A percentile compares a stretch with the other conserved stretches of the same genome.
Evolutionary conservation across 768 basidiomycete species (phyloP).

Genomic region (Arthromyces matolae): DNA sequence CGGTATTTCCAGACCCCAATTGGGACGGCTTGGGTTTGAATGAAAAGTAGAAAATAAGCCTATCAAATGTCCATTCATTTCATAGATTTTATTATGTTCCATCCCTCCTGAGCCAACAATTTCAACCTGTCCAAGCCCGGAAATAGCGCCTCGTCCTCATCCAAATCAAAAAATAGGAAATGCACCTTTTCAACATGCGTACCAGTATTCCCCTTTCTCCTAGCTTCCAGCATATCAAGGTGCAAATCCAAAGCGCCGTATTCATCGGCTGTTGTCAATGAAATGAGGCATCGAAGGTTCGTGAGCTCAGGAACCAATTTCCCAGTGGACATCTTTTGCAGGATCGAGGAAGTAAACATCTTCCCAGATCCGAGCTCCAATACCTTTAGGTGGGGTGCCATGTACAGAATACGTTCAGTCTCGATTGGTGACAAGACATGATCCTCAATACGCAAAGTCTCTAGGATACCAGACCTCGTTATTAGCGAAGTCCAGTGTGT

Average conservation of each 20-base stretch:
- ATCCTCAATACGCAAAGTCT: constrained; percentile 2
- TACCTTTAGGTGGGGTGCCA: background rate
- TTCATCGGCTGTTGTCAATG: background rate
- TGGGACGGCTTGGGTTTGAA: too few species aligned
- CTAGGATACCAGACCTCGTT: background rate
- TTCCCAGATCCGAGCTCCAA: constrained; percentile 2
- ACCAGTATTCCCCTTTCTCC: background rate
- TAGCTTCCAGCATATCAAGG: constrained; percentile 5
- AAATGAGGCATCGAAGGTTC: constrained; percentile 3
- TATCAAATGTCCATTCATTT: too few species aligned
- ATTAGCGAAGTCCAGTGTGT: background rate
- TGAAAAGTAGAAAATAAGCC: too few species aligned
- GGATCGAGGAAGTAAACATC: constrained; percentile 2
- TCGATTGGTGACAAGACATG: background rate
- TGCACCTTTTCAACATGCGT: constrained; percentile 1
- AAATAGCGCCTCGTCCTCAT: background rate
- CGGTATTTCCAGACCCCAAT: background rate
- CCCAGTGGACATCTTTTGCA: constrained; percentile 1
- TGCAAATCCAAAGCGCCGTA: constrained; percentile 4
- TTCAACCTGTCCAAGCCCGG: background rate
- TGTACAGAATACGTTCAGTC: background rate
- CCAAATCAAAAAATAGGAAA: background rate
- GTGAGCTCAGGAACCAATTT: background rate
- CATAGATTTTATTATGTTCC: constrained; percentile 4
- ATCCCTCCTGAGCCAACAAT: background rate